A percentile compares a stretch with the other conserved stretches of the same genome.
These are phyloP conservation scores for Sechiopsis laciniata DNA, from an alignment of 306 rosid species.

Conservation along the genomic window DNA sequence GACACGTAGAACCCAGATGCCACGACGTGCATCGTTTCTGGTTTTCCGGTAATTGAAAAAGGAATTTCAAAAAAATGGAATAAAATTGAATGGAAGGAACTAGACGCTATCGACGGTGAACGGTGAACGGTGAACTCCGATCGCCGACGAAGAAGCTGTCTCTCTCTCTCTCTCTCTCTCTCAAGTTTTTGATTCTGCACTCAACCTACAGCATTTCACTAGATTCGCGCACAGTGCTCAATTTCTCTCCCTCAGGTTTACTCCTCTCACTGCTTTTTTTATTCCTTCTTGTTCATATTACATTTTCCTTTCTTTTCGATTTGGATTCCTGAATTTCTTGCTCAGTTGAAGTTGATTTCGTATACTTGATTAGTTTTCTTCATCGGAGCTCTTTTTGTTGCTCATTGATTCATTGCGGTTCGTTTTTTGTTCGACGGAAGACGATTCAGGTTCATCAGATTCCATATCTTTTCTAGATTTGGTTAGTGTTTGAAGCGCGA, in stretches of 20 bases:
- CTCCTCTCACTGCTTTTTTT: not conserved
- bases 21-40: not conserved
- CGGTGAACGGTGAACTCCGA: not conserved
- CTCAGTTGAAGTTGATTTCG: not conserved
- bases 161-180: not conserved
- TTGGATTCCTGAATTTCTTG: not conserved
- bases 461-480: not conserved
- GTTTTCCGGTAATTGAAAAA: not conserved
- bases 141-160: not conserved
- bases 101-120: not conserved
- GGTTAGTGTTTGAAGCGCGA: not conserved
- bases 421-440: not conserved
- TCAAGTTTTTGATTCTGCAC: not conserved
- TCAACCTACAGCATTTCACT: conserved; percentile 6
- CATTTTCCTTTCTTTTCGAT: not conserved
- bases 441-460: not conserved
- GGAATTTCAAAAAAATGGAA: no score
- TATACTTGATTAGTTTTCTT: not conserved
- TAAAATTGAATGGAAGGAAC: not conserved
- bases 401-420: not conserved
- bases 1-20: conserved; percentile 17
- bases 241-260: not conserved
- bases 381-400: not conserved
- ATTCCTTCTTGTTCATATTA: not conserved
- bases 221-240: not conserved